phyloP scores from a whole-genome alignment of 768 basidiomycete species.

The Russula dissimulans region DNA sequence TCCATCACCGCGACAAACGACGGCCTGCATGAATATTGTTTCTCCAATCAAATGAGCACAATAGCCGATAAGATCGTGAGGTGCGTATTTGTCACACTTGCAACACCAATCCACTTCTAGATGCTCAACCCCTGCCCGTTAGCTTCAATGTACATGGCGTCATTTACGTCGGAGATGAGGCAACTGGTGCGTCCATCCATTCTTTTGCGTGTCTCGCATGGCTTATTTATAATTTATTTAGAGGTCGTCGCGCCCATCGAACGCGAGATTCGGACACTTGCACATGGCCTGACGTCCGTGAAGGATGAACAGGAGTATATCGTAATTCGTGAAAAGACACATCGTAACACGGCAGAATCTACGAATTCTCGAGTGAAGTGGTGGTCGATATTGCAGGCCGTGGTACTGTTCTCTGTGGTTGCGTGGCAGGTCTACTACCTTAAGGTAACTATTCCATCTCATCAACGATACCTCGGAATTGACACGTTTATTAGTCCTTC shows the following conservation, averaged over 20 bases:
- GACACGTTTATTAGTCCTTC: constrained; percentile 47
- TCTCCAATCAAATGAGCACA: constrained; percentile 97
- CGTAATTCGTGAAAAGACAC: constrained; percentile 83
- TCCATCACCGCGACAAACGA: constrained; percentile 82
- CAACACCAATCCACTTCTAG: background rate
- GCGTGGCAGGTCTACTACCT: constrained; percentile 98
- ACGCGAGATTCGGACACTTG: constrained; percentile 81
- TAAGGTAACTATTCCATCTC: constrained; percentile 44
- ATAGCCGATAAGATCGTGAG: constrained; percentile 93
- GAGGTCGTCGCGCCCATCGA: constrained; percentile 93
- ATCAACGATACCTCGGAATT: constrained; percentile 10
- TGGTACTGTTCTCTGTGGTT: constrained; percentile 82
- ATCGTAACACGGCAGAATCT: constrained; percentile 90
- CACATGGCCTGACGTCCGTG: constrained; percentile 73
- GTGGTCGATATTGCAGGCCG: constrained; percentile 92
- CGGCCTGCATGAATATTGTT: constrained; percentile 91
- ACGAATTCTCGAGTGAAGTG: constrained; percentile 95
- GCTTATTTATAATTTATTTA: constrained; percentile 25
- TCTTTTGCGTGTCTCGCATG: background rate
- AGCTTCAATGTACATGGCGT: constrained; percentile 99
- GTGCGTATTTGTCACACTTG: constrained; percentile 33
- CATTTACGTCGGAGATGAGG: constrained; percentile 66
- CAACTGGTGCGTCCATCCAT: constrained; percentile 57
- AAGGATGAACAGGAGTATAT: constrained; percentile 99
- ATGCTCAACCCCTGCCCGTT: constrained; percentile 8